Conservation (phyloP, 2,329 filamentous ascomycete genomes). For the Paecilomyces variotii region DNA sequence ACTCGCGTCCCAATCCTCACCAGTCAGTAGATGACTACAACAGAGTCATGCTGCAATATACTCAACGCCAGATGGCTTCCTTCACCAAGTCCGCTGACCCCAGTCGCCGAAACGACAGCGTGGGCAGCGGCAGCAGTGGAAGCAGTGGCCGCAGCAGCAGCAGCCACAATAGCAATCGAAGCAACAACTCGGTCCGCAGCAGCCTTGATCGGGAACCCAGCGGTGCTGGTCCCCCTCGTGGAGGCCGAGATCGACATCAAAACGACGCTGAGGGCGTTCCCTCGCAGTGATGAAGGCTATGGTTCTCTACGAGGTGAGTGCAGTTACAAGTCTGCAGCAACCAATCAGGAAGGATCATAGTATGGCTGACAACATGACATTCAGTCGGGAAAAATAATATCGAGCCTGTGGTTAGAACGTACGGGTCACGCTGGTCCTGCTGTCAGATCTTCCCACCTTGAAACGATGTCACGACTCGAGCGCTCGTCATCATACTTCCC, state of each 20-base stretch:
- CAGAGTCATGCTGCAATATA: slow-evolving; percentile 31
- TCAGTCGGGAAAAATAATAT: neutral
- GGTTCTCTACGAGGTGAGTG: neutral
- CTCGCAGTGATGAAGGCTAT: neutral
- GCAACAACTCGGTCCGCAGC: slow-evolving; percentile 13
- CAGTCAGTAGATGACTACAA: slow-evolving; percentile 30
- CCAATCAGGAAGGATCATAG: neutral
- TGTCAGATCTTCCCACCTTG: neutral
- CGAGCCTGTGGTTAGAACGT: neutral
- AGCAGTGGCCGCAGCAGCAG: slow-evolving; percentile 14
- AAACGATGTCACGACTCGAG: neutral
- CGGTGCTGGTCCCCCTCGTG: slow-evolving; percentile 10
- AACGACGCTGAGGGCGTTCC: neutral
- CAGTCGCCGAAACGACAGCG: slow-evolving; percentile 7
- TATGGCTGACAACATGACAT: neutral
- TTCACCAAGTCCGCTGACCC: slow-evolving; percentile 20
- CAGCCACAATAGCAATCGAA: slow-evolving; percentile 14
- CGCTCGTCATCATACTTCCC: neutral
- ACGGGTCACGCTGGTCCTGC: neutral
- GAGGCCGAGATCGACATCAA: neutral
- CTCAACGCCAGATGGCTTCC: slow-evolving; percentile 27
- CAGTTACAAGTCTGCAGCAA: neutral
- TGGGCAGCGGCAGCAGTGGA: slow-evolving; percentile 19
- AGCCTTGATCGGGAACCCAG: slow-evolving; percentile 13
- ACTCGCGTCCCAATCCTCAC: slow-evolving; percentile 3